Evolutionary conservation across 306 rosid species (phyloP), one percentile per base, ranked within the genome.

Genomic region (Prunus fruticosa): DNA sequence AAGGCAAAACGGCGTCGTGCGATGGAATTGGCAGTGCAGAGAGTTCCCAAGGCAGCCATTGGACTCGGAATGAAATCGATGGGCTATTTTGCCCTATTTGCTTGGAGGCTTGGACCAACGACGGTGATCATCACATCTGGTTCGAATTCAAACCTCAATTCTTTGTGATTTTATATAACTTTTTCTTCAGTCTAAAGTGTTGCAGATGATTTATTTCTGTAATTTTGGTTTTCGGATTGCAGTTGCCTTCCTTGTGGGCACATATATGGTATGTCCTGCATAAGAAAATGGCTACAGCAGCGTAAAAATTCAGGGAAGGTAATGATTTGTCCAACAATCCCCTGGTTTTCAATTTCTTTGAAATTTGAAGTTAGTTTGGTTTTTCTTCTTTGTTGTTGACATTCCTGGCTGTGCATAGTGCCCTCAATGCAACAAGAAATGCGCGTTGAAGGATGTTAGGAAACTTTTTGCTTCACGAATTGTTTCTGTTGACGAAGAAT

Each of bases 211-310:
- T 41, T 32, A 19, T 53, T 53, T 19, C 13, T 71, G 54, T 14
- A 38, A 27, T 69, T 61, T 67, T 67, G 41, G 18, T 69, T 43
- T 69, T 80, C 8, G 32, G 82, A 34, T 30, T 84, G 78, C 89
- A 93, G 98, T 34, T 93, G 96, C 84, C 98, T 93, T 88, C 95
- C 98, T 73, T 93, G 98, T 72, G 98, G 98, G 63, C 98, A 93
- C 85, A 43, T 93, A 27, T 93, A 85, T 81, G 98, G 98, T 22
- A 86, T 89, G 93, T 91, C 96, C 77, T 93, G 98, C 83, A 85
- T 93, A 69, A 87, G 74, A 61, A 89, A 51, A 79, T 93, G 98
- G 98, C 83, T 93, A 72, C 79, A 84, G 67, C 95, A 87, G 71
- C 79, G 82, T 14, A 76, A 28, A 81, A 86, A 67, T 71, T 79